Percentiles rank a stretch among this genome's conserved stretches.
These are phyloP conservation scores for Nicotiana sylvestris DNA, from an alignment of 257 asterid genomes.

Conservation along the genomic window DNA sequence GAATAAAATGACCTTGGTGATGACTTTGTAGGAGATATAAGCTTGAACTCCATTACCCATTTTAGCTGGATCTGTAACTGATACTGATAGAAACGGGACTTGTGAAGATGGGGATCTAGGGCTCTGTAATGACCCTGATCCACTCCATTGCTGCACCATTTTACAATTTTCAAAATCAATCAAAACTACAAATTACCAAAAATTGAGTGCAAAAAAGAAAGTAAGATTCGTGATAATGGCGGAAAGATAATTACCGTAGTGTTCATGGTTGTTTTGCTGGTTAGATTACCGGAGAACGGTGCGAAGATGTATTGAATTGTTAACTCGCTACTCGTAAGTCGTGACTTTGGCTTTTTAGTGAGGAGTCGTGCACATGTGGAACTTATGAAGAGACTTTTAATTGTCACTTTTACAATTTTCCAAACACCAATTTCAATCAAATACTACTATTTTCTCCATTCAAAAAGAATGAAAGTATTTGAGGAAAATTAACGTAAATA, in stretches of 20 bases:
- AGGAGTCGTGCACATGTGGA: neutral
- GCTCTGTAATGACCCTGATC: conserved; percentile 69
- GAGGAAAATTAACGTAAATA: too few species aligned
- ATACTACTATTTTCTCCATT: too few species aligned
- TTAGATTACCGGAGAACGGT: neutral
- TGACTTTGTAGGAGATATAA: conserved; percentile 95
- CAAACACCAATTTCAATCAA: too few species aligned
- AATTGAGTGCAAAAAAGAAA: neutral
- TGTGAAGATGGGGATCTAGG: conserved; percentile 86
- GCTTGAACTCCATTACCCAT: conserved; percentile 99
- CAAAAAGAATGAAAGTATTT: too few species aligned
- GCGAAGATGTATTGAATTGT: too few species aligned
- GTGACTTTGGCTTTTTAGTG: neutral
- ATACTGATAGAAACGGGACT: conserved; percentile 62
- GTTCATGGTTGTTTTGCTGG: neutral
- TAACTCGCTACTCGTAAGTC: neutral
- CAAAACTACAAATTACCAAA: neutral
- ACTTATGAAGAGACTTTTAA: neutral
- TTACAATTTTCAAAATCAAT: neutral
- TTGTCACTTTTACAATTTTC: too few species aligned
- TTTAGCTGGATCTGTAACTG: conserved; percentile 97
- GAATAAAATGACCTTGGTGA: conserved; percentile 58
- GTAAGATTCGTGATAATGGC: neutral
- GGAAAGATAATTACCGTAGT: neutral
- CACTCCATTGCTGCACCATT: conserved; percentile 58